Conservation (phyloP, 768 basidiomycete genomes). For the Trametes elegans region DNA sequence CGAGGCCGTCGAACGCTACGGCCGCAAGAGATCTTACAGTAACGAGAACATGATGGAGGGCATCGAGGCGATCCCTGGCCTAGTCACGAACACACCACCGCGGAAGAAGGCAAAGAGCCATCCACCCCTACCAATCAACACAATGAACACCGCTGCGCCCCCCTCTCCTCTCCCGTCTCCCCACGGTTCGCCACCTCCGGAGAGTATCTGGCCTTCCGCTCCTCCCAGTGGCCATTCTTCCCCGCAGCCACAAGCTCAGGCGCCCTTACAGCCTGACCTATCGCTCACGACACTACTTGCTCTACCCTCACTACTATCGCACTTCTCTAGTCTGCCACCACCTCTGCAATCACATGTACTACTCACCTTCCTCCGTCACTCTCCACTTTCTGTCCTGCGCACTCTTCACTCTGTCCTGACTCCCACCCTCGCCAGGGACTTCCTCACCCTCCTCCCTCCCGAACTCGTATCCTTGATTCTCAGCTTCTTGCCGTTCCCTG, state of each 20-base stretch:
- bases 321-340: constrained; percentile 78
- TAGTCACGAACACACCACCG: constrained; percentile 49
- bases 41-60: constrained; percentile 69
- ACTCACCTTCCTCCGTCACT: constrained; percentile 88
- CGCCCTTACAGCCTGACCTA: constrained; percentile 79
- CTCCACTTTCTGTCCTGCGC: constrained; percentile 87
- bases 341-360: constrained; percentile 91
- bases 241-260: constrained; percentile 45
- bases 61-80: constrained; percentile 56
- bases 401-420: constrained; percentile 86
- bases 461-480: constrained; percentile 91
- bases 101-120: constrained; percentile 76
- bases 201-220: constrained; percentile 76
- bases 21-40: constrained; percentile 54
- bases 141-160: constrained; percentile 70
- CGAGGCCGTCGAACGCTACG: constrained; percentile 84
- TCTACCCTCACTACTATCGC: constrained; percentile 75
- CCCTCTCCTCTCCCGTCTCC: constrained; percentile 85
- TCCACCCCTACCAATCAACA: constrained; percentile 56
- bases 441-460: constrained; percentile 86
- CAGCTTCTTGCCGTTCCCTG: constrained; percentile 76
- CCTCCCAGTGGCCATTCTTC: constrained; percentile 78
- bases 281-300: constrained; percentile 83
- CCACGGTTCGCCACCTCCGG: constrained; percentile 77
- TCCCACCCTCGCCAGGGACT: constrained; percentile 91